phyloP scores from a whole-genome alignment of 495 filamentous ascomycete genomes.

The Tuber borchii region DNA sequence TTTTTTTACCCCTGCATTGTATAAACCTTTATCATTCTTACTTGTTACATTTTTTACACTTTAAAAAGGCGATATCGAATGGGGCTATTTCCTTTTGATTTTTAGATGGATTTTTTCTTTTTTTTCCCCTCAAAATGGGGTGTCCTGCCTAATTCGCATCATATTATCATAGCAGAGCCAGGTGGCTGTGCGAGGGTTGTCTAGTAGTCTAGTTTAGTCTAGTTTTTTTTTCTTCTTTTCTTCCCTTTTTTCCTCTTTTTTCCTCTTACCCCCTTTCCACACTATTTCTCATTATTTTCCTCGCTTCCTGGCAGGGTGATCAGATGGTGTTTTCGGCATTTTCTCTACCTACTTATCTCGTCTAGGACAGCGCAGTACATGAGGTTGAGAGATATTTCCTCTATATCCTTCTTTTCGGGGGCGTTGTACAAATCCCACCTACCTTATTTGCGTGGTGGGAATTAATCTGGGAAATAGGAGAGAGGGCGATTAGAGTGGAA shows the following conservation, averaged over 20 bases:
- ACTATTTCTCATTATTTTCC: neutral
- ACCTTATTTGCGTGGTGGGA: neutral
- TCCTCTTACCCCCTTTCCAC: neutral
- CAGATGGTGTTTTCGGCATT: neutral
- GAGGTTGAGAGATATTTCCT: neutral
- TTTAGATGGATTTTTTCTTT: conserved; percentile 18
- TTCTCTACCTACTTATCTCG: neutral
- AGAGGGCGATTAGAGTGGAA: neutral
- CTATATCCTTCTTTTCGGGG: conserved; percentile 3
- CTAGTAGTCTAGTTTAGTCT: neutral
- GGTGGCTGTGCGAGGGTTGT: neutral
- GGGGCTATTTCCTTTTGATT: conserved; percentile 15
- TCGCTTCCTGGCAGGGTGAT: neutral
- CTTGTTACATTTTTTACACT: conserved; percentile 4
- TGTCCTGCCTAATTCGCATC: neutral
- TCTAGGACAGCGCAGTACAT: neutral
- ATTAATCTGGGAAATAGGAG: neutral
- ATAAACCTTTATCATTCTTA: conserved; percentile 24
- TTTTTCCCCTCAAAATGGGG: conserved; percentile 13
- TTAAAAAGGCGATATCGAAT: conserved; percentile 9
- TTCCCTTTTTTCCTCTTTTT: neutral
- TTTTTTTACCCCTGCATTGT: conserved; percentile 23
- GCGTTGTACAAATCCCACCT: neutral
- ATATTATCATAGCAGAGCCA: conserved; percentile 1
- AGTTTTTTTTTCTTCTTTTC: neutral